Conservation (phyloP, 495 filamentous ascomycete species). For the Neurospora sp. region DNA sequence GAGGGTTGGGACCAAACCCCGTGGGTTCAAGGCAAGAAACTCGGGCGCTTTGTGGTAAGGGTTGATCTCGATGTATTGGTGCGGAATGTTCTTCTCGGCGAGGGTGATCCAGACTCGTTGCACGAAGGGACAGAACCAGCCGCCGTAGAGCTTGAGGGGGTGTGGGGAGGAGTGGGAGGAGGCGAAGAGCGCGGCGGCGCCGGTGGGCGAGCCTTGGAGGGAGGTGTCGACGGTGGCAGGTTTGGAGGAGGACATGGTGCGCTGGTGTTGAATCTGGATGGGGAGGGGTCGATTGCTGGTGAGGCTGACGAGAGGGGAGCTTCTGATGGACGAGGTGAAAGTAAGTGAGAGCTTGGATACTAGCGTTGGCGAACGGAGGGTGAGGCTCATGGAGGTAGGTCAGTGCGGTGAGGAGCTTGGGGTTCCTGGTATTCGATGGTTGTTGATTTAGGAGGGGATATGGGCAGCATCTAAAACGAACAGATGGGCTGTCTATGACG, state of each 20-base stretch:
- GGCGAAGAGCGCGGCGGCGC: constrained; percentile 26
- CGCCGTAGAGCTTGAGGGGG: constrained; percentile 37
- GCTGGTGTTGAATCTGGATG: background rate
- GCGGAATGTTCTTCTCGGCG: constrained; percentile 58
- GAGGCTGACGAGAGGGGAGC: background rate
- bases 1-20: constrained; percentile 59
- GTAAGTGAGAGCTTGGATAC: background rate
- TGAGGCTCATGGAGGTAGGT: background rate
- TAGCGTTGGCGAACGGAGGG: background rate
- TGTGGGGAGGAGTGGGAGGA: constrained; percentile 22
- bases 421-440: background rate
- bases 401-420: background rate
- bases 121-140: constrained; percentile 48
- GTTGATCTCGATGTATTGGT: constrained; percentile 65
- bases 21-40: constrained; percentile 56
- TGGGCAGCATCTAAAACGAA: background rate
- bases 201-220: constrained; percentile 9
- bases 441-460: background rate
- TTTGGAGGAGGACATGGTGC: background rate
- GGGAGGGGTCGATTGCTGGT: background rate
- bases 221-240: constrained; percentile 13
- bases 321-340: background rate
- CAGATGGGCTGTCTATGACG: background rate
- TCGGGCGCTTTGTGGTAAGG: constrained; percentile 57
- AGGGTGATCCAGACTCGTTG: constrained; percentile 59